These are phyloP conservation scores for Pseudonectria foliicola DNA, from an alignment of 2,329 filamentous ascomycete species.

Conservation along the genomic window DNA sequence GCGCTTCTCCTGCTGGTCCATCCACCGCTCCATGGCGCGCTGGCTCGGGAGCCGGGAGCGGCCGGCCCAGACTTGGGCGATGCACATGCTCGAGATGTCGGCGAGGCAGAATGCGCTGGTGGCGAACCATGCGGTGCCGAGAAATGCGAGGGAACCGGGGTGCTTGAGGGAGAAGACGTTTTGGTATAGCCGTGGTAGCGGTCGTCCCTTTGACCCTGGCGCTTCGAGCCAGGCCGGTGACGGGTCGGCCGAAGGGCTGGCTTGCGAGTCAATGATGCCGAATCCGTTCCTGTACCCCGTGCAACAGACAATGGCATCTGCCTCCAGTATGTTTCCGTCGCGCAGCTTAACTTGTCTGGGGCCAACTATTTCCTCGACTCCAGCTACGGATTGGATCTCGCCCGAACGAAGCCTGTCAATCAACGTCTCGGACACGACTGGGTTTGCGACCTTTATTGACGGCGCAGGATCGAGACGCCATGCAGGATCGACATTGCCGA, in stretches of 20 bases:
- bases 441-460: conserved; percentile 18
- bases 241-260: conserved; percentile 10
- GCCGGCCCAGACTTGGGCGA: conserved; percentile 20
- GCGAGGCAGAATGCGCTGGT: conserved; percentile 18
- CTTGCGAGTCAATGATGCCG: conserved; percentile 13
- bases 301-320: conserved; percentile 29
- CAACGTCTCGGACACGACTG: conserved; percentile 22
- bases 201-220: conserved; percentile 14
- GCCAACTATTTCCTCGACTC: conserved; percentile 17
- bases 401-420: conserved; percentile 30
- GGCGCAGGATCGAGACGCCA: conserved; percentile 23
- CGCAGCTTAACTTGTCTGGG: conserved; percentile 22
- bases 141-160: conserved; percentile 35
- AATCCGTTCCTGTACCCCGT: conserved; percentile 31
- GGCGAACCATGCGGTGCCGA: conserved; percentile 18
- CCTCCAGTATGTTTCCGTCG: conserved; percentile 23
- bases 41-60: conserved; percentile 24
- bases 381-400: conserved; percentile 27
- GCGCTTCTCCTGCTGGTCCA: conserved; percentile 11
- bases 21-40: conserved; percentile 26
- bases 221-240: conserved; percentile 11
- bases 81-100: conserved; percentile 26
- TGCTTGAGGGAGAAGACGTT: conserved; percentile 36
- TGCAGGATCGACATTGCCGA: conserved; percentile 13
- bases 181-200: conserved; percentile 32